Conservation (phyloP, 345 rosid species). For the Firmiana major region DNA sequence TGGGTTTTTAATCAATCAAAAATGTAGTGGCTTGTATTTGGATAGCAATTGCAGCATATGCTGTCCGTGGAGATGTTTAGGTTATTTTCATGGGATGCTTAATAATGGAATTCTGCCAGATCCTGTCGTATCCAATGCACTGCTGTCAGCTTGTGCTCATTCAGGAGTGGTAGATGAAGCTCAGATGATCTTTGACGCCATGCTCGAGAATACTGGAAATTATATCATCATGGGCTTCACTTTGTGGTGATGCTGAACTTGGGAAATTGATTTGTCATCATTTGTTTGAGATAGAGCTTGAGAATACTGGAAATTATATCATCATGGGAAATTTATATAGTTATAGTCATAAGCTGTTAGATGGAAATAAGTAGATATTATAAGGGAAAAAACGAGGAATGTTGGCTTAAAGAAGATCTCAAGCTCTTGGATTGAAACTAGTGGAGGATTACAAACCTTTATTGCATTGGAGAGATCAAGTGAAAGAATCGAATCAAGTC, state of each 20-base stretch:
- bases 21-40: no score
- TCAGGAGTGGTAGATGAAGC: constrained; percentile 56
- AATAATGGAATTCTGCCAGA: constrained; percentile 48
- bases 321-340: constrained; percentile 79
- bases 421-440: constrained; percentile 65
- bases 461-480: constrained; percentile 41
- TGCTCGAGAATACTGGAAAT: no score
- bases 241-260: constrained; percentile 61
- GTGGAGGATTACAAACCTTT: constrained; percentile 39
- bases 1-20: no score
- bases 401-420: constrained; percentile 47
- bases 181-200: constrained; percentile 45
- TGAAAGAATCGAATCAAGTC: constrained; percentile 20
- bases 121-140: constrained; percentile 53
- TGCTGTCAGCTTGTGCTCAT: constrained; percentile 68
- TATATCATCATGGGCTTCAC: no score
- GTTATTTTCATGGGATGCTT: constrained; percentile 53
- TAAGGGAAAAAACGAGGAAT: constrained; percentile 52
- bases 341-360: constrained; percentile 68
- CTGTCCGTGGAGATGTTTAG: constrained; percentile 57
- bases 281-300: constrained; percentile 57
- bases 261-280: constrained; percentile 54
- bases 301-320: no score
- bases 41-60: no score
- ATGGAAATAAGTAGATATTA: constrained; percentile 69